Evolutionary conservation across 495 filamentous ascomycete species (phyloP).

Genomic region (Glutinoglossum americanum): DNA sequence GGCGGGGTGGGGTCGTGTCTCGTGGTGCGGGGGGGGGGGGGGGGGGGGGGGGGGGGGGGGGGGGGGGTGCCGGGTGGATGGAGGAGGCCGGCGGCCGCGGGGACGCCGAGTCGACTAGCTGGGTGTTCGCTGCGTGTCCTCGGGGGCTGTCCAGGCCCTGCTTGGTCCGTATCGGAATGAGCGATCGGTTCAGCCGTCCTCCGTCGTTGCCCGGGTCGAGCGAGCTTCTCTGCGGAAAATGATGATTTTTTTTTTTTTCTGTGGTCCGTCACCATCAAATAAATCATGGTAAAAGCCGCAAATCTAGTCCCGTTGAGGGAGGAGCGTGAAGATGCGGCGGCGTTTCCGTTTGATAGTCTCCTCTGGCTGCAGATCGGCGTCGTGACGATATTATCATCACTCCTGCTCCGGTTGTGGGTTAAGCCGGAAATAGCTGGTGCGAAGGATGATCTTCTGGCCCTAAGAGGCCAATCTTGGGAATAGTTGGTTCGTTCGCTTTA

Average conservation of each 20-base stretch:
- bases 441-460: constrained; percentile 17
- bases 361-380: constrained; percentile 6
- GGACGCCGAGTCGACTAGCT: constrained; percentile 5
- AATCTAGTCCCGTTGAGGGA: not conserved
- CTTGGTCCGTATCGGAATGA: constrained; percentile 7
- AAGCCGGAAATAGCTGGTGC: constrained; percentile 26
- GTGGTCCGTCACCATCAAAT: constrained; percentile 13
- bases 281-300: constrained; percentile 6
- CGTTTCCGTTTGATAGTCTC: constrained; percentile 1
- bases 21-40: no score
- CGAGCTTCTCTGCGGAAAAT: constrained; percentile 12
- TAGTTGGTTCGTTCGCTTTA: not conserved
- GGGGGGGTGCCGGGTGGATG: constrained; percentile 17
- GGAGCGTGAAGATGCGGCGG: constrained; percentile 7
- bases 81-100: constrained; percentile 10
- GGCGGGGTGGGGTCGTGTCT: no score
- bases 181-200: constrained; percentile 6
- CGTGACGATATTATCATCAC: constrained; percentile 14
- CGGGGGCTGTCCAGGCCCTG: not conserved
- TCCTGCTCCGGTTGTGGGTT: constrained; percentile 1
- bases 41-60: constrained; percentile 7
- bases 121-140: not conserved
- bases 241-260: constrained; percentile 11
- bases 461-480: constrained; percentile 12
- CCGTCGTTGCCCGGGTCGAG: constrained; percentile 4